Base-by-base conservation (phyloP, 305 asterid genomes). In the Withania somnifera region DNA sequence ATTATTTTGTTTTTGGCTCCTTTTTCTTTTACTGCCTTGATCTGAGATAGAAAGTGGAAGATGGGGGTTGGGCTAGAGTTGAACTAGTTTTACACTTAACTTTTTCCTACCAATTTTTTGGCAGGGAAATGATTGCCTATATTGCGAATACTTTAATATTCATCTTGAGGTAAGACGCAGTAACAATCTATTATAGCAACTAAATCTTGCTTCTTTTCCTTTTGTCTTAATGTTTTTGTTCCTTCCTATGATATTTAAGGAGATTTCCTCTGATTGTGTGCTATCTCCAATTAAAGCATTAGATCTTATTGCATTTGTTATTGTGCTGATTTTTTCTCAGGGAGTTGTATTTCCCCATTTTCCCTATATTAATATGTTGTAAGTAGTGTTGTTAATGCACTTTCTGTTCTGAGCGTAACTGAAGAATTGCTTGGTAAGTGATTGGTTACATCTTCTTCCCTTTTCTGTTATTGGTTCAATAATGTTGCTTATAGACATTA, bases 91-190 rank as follows among this genome's bases (percentile, higher is more conserved):
- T 50, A 79, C 60, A 34, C 42, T n/a, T 11, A 53, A 6, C 66
- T 87, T 77, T 36, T 88, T 85, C 63, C 67, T 63, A 36, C 78
- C 64, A 22, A 11, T 85, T 83, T 88, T 87, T 88, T 90, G 15
- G 82, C 98, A 94, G 99, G 98, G 98, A 92, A 89, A 93, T 96
- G 98, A 94, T 94, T 82, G 91, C 98, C 13, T 96, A 96, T 83
- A 94, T 96, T 84, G 98, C 99, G 7, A 96, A 96, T 84, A 96
- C 99, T 69, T 87, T 96, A 77, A 94, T 96, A 90, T 96, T 96
- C 92, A 93, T 96, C 87, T 86, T 96, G 83, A 96, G 99, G 99
- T 96, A 86, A 86, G 87, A 42, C 22, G 20, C 15, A 3, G 7
- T 40, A 40, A 40, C 20, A 69, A 54, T 42, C 36, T 2, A 22